Evolutionary conservation across 2,329 filamentous ascomycete species (phyloP), one percentile per base, ranked within the genome.

Genomic region (Coleophoma cylindrospora): DNA sequence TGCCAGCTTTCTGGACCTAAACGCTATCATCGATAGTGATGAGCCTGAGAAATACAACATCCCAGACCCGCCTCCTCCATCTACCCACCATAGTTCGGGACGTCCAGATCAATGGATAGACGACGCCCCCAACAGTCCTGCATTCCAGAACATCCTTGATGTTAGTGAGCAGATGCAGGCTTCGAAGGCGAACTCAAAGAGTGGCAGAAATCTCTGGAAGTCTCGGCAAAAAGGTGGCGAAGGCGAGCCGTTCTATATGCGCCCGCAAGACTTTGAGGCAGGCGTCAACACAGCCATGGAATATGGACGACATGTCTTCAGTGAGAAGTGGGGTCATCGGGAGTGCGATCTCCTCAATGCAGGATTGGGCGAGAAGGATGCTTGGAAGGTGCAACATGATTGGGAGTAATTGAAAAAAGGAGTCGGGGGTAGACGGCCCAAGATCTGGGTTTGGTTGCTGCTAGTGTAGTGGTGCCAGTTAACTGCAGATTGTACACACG

Each of bases 171-270:
- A 62, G 17, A 65, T 64, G 63, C 59, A 12, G 49, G 52, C 32
- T 14, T 62, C 40, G 61, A 65, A 52, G 61, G 63, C 46, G 56
- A 60, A 40, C 50, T 57, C 9, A 27, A 22, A 58, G 61, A 22
- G 47, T 50, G 65, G 12, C 66, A 67, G 75, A 37, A 78, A 78
- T 59, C 72, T 68, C n/a, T 79, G 76, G 76, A 75, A 78, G 56
- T 59, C 58, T 4, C 69, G 68, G 33, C 76, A 79, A 61, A 68
- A 63, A n/a, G 76, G 75, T 41, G 76, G 75, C 3, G 49, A 67
- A 27, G 75, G 73, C 17, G 76, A 79, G 61, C 74, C 74, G 4
- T 79, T 71, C 51, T 73, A 76, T 60, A 75, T 76, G 53, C 65
- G 72, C 40, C 55, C 72, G 2, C 66, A 68, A 2, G 75, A 73